phyloP scores from a whole-genome alignment of 2,329 filamentous ascomycete species.

The Monosporascus sp. region DNA sequence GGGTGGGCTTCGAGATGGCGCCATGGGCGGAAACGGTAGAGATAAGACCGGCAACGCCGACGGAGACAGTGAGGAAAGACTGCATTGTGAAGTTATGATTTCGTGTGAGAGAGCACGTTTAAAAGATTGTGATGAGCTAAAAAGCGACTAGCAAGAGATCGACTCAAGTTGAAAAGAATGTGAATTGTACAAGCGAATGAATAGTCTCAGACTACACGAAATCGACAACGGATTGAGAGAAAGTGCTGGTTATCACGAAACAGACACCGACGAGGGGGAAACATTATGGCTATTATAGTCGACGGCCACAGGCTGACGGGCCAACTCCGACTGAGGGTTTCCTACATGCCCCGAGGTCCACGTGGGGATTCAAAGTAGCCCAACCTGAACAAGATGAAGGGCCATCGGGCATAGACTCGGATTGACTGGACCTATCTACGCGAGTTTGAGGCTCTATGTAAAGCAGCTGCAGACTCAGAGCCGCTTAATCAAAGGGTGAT shows the following conservation, averaged over 20 bases:
- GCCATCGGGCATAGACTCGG: too few species aligned
- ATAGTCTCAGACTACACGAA: not conserved
- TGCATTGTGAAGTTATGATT: constrained; percentile 9
- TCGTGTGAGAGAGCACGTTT: not conserved
- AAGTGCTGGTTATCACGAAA: not conserved
- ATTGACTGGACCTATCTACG: too few species aligned
- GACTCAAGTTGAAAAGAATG: not conserved
- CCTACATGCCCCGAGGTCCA: not conserved
- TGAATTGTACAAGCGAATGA: not conserved
- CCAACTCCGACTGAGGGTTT: not conserved
- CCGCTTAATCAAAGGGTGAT: too few species aligned
- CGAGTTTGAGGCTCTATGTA: too few species aligned
- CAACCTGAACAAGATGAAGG: too few species aligned
- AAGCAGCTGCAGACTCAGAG: too few species aligned
- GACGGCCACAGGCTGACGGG: not conserved
- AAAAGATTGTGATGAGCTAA: not conserved
- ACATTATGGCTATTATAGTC: not conserved
- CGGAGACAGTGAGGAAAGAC: constrained; percentile 5
- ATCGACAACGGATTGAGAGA: not conserved
- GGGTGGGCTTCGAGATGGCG: constrained; percentile 41
- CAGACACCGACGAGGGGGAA: not conserved
- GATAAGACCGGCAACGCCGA: constrained; percentile 28
- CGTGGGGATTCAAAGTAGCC: not conserved
- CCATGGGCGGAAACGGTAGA: constrained; percentile 47
- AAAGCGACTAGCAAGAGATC: not conserved